Percentiles rank a stretch among this genome's conserved stretches.
Evolutionary conservation across 1,284 basidiomycete genomes (phyloP).

Genomic region (Malassezia yamatoensis): DNA sequence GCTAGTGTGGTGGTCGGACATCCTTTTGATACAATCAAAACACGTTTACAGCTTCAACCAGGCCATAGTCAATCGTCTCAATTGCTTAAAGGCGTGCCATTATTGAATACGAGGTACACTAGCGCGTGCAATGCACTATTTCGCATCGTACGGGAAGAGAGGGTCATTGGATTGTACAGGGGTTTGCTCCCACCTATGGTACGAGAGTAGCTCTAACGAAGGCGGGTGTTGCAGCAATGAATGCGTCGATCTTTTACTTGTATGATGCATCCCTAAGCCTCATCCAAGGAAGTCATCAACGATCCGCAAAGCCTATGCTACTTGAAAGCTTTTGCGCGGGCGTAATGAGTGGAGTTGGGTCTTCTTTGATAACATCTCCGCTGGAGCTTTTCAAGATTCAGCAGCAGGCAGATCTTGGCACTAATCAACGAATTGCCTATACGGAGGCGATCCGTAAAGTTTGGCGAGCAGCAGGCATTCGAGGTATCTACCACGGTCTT

Average conservation of each 20-base stretch:
- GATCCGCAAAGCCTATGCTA: conserved; percentile 7
- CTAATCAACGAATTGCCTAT: not conserved
- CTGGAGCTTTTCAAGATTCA: conserved; percentile 43
- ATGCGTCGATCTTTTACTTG: conserved; percentile 38
- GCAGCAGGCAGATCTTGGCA: conserved; percentile 27
- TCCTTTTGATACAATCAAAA: conserved; percentile 44
- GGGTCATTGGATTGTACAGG: conserved; percentile 28
- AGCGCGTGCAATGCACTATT: conserved; percentile 31
- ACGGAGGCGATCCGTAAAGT: conserved; percentile 5
- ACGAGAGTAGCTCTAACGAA: not conserved
- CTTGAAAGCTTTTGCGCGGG: conserved; percentile 31
- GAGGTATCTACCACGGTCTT: conserved; percentile 20
- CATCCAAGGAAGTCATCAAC: conserved; percentile 8
- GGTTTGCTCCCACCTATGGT: conserved; percentile 18
- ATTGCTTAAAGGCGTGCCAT: not conserved
- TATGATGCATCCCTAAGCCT: conserved; percentile 27
- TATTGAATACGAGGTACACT: conserved; percentile 1
- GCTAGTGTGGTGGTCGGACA: conserved; percentile 30
- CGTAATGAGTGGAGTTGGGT: conserved; percentile 25
- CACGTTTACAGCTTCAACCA: conserved; percentile 31
- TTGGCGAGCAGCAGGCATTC: conserved; percentile 14
- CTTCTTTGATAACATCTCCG: conserved; percentile 33
- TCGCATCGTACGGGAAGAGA: conserved; percentile 32
- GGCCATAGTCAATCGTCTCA: not conserved
- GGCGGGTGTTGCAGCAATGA: conserved; percentile 43